These are phyloP conservation scores for Asterella californica DNA, from an alignment of 225 moss, liverwort and hornwort genomes.

Conservation along the genomic window DNA sequence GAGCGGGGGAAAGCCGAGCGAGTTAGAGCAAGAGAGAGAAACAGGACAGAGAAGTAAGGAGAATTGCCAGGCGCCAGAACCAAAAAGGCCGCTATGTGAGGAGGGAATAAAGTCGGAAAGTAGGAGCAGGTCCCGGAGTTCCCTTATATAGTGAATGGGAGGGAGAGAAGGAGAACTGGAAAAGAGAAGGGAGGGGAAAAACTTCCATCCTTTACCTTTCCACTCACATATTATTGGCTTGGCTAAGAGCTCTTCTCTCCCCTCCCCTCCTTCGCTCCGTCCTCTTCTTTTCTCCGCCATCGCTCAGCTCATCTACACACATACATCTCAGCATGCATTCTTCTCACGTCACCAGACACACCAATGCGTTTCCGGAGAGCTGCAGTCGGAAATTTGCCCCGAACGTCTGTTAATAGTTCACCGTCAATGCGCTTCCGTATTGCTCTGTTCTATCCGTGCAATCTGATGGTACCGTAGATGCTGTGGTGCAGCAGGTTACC, in stretches of 20 bases:
- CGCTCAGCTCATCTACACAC: not conserved
- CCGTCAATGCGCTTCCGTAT: no score
- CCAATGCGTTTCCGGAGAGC: not conserved
- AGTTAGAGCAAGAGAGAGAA: constrained; percentile 4
- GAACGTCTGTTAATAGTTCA: no score
- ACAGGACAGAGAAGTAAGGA: constrained; percentile 2
- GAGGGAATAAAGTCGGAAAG: constrained; percentile 20
- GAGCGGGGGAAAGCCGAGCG: constrained; percentile 6
- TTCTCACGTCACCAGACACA: not conserved
- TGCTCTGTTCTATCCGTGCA: no score
- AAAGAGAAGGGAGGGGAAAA: not conserved
- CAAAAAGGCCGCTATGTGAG: constrained; percentile 3
- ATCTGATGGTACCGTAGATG: no score
- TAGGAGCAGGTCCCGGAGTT: not conserved
- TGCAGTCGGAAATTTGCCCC: not conserved
- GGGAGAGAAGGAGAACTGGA: not conserved
- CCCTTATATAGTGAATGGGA: not conserved
- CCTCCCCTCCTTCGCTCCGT: no score
- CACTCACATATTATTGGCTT: not conserved
- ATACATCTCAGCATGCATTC: not conserved
- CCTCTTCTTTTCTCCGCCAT: not conserved
- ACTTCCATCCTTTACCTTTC: not conserved
- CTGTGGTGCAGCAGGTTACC: not conserved
- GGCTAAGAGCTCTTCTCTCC: not conserved
- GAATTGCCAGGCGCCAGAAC: constrained; percentile 20